These are phyloP conservation scores for Fragilariopsis cylindrus DNA, from an alignment of 108 stramenopile genomes.

Conservation along the genomic window DNA sequence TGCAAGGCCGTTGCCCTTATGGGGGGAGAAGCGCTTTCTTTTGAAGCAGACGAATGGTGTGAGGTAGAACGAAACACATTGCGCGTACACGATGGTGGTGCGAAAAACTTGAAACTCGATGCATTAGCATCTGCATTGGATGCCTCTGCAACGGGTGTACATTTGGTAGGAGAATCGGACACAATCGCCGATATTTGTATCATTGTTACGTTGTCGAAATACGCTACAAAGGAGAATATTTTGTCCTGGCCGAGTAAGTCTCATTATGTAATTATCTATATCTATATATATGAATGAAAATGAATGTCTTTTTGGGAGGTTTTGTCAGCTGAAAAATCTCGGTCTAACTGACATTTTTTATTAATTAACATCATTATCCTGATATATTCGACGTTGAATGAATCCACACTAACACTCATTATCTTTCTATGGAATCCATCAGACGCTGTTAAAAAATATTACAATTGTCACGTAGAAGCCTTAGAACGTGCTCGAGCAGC, in stretches of 20 bases:
- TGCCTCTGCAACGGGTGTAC: slow-evolving; percentile 24
- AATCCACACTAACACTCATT: background rate
- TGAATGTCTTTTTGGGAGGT: too few relatives aligned
- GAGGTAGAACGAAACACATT: slow-evolving; percentile 73
- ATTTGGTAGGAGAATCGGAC: slow-evolving; percentile 43
- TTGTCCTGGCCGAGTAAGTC: slow-evolving; percentile 29
- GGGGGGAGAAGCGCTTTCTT: slow-evolving; percentile 21
- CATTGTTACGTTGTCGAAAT: slow-evolving; percentile 44
- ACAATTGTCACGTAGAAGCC: slow-evolving; percentile 42
- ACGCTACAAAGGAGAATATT: slow-evolving; percentile 1
- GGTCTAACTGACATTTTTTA: background rate
- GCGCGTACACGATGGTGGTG: slow-evolving; percentile 30
- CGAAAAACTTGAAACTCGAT: slow-evolving; percentile 22
- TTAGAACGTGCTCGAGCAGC: slow-evolving; percentile 39
- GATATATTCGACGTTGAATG: background rate
- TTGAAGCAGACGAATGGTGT: slow-evolving; percentile 76
- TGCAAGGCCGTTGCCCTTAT: slow-evolving; percentile 58
- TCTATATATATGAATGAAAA: too few relatives aligned
- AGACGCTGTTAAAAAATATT: slow-evolving; percentile 41
- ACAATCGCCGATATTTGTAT: slow-evolving; percentile 76
- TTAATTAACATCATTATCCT: background rate
- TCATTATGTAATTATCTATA: background rate
- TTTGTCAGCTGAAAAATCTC: background rate
- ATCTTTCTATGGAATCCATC: slow-evolving; percentile 2
- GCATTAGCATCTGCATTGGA: slow-evolving; percentile 28